Base-by-base conservation (phyloP, 768 basidiomycete species). In the Boletus subparvulus region DNA sequence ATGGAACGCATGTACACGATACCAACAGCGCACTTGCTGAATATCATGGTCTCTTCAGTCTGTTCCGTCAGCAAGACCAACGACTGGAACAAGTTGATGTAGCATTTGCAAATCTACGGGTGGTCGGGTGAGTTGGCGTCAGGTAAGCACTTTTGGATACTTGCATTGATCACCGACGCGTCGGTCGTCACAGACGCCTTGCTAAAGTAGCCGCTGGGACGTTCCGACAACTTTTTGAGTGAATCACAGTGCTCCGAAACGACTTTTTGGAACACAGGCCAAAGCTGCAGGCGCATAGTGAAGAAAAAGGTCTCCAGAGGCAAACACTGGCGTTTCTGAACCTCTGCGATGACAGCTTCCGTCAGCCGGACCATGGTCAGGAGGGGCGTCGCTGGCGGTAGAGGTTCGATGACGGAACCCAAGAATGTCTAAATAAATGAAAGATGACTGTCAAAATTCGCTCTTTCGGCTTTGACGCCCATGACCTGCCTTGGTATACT, bases 21-120 rank as follows among this genome's bases (percentile, higher is more conserved):
- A 19, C n/a, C 17, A 12, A 14, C 11, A 32, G 68, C 85, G 62
- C 66, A 96, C 96, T 94, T 94, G 24, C 89, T 85, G 66, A 97
- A 97, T 46, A 98, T 90, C 94, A 98, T 97, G 10, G 92, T 92
- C 69, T 97, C 95, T 62, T 97, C 93, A 41, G 85, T 87, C 58
- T 90, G 87, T 39, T 82, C 82, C 4, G 90, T 92, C 60, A 99
- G 74, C 30, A 84, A 82, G 21, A 95, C 84, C 60, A 94, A 85
- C 3, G 88, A 85, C 57, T 85, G 87, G 78, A 98, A 98, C 65
- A 97, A 69, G 16, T 77, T 76, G 14, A 87, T 79, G 70, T 98
- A 99, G 55, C 86, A 83, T 48, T 78, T 80, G 68, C 88, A 90
- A 14, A 94, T 83, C 89, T 82, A 33, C 33, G 19, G 17, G 33